These are phyloP conservation scores for Acacia concinna DNA, from an alignment of 331 rosid species.

Conservation along the genomic window DNA sequence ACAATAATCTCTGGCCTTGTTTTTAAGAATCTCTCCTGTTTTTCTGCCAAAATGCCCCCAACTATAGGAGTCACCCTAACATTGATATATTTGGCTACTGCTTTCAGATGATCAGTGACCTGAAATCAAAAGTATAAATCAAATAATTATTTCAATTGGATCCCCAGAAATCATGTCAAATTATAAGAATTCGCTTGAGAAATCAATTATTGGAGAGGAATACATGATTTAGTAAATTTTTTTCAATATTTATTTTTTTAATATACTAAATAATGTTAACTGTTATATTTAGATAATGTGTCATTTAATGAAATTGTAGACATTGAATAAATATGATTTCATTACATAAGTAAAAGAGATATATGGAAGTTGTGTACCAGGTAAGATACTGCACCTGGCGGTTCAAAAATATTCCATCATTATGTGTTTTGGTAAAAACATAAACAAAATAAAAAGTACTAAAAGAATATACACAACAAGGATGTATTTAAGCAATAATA, in stretches of 20 bases:
- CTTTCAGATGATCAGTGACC: slow-evolving; percentile 92
- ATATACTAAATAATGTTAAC: too few relatives aligned
- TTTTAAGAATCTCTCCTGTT: slow-evolving; percentile 85
- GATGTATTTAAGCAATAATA: neutral
- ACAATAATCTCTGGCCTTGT: slow-evolving; percentile 86
- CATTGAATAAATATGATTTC: too few relatives aligned
- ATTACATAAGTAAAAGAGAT: neutral
- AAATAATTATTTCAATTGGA: neutral
- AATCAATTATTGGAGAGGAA: neutral
- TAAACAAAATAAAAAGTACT: neutral
- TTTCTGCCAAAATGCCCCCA: slow-evolving; percentile 91
- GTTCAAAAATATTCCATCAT: neutral
- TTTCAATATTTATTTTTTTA: neutral
- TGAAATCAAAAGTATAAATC: slow-evolving; percentile 35
- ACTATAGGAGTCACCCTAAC: slow-evolving; percentile 81
- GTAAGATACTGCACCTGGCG: neutral
- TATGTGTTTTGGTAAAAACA: neutral
- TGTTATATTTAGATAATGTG: too few relatives aligned
- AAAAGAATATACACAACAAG: neutral
- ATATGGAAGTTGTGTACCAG: neutral
- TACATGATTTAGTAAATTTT: neutral
- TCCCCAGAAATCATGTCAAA: neutral
- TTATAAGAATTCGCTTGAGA: neutral
- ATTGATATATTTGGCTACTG: slow-evolving; percentile 58
- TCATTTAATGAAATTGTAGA: too few relatives aligned